phyloP scores from a whole-genome alignment of 2,329 filamentous ascomycete genomes.

The Reticulascus tulasneorum region DNA sequence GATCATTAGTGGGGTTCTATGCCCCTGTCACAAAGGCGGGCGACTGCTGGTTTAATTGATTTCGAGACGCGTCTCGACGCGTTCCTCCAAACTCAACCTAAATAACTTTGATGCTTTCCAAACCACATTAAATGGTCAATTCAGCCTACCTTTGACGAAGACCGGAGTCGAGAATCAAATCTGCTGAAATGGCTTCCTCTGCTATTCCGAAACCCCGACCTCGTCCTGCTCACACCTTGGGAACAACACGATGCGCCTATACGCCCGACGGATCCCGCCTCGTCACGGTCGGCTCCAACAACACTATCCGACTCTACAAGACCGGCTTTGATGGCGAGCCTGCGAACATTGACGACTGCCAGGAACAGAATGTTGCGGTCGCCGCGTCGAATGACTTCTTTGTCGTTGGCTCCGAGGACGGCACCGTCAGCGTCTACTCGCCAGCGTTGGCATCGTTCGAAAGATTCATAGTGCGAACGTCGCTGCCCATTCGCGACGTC shows the following conservation, averaged over 20 bases:
- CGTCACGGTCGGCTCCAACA: conserved; percentile 89
- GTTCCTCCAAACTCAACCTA: too few species aligned
- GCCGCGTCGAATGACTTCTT: conserved; percentile 77
- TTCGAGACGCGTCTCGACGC: too few species aligned
- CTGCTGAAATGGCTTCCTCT: conserved; percentile 25
- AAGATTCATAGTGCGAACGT: conserved; percentile 74
- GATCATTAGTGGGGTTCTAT: too few species aligned
- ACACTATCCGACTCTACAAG: conserved; percentile 87
- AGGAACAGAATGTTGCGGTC: conserved; percentile 79
- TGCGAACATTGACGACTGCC: conserved; percentile 83
- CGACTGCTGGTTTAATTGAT: too few species aligned
- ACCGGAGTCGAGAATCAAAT: too few species aligned
- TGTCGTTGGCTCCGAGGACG: conserved; percentile 87
- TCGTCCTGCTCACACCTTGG: conserved; percentile 74
- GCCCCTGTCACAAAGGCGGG: too few species aligned
- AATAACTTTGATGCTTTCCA: too few species aligned
- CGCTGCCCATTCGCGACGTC: conserved; percentile 83
- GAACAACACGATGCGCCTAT: conserved; percentile 82
- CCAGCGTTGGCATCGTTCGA: conserved; percentile 71
- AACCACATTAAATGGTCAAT: too few species aligned
- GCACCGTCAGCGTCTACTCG: conserved; percentile 93
- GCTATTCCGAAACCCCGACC: conserved; percentile 50
- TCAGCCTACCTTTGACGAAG: too few species aligned
- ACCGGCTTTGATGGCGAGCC: conserved; percentile 92
- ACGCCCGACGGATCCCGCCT: conserved; percentile 83